These are phyloP conservation scores for Phytopythium helicoides DNA, from an alignment of 352 stramenopile genomes.

Conservation along the genomic window DNA sequence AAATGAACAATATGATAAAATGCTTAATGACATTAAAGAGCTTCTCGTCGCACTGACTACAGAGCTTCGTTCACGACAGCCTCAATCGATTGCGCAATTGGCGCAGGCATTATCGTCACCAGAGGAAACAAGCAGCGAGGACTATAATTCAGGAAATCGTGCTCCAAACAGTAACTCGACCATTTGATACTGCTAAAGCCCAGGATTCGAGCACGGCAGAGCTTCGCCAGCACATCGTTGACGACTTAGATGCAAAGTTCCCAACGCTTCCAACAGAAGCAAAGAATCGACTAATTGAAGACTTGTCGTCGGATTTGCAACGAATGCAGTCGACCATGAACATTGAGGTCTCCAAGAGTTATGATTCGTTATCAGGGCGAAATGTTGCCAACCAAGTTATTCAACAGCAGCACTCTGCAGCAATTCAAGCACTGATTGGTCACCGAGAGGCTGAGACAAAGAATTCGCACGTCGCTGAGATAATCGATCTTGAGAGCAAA, in stretches of 20 bases:
- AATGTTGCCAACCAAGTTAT: slow-evolving; percentile 26
- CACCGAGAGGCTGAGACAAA: slow-evolving; percentile 11
- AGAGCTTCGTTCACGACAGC: no score
- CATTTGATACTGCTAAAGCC: not conserved
- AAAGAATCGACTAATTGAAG: slow-evolving; percentile 42
- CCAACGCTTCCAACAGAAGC: slow-evolving; percentile 43
- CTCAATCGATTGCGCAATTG: no score
- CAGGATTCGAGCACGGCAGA: not conserved
- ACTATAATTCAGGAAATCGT: no score
- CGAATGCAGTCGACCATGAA: slow-evolving; percentile 42
- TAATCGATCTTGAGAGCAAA: slow-evolving; percentile 29
- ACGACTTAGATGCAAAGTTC: slow-evolving; percentile 35
- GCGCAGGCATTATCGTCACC: no score
- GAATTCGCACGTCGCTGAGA: slow-evolving; percentile 18
- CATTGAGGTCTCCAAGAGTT: slow-evolving; percentile 43
- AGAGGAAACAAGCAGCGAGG: no score
- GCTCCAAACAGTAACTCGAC: not conserved
- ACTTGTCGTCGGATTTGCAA: slow-evolving; percentile 48
- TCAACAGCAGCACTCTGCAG: slow-evolving; percentile 19
- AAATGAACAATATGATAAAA: no score
- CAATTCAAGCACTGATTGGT: slow-evolving; percentile 21
- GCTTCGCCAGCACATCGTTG: slow-evolving; percentile 2
- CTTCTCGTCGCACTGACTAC: no score
- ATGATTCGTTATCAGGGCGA: slow-evolving; percentile 37
- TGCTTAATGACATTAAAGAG: no score